Percentiles rank a stretch among this genome's conserved stretches.
Evolutionary conservation across 495 filamentous ascomycete species (phyloP).

Genomic region (Aspergillus indologenus): DNA sequence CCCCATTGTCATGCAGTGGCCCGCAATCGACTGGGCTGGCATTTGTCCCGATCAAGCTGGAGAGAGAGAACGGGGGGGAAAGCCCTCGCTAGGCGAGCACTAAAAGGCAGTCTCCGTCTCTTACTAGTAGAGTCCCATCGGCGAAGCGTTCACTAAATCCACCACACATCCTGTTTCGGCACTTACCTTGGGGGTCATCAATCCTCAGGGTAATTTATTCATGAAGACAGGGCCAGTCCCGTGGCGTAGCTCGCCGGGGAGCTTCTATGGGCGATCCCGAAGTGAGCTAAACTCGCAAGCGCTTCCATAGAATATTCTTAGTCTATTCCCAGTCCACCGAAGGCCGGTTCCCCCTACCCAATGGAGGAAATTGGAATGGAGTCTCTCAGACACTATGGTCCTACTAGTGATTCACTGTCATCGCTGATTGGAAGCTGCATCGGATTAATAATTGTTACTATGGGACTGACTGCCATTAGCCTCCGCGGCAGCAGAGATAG

Average conservation of each 20-base stretch:
- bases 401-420: not conserved
- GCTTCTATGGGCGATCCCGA: constrained; percentile 13
- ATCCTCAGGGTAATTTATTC: not conserved
- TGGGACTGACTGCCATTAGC: not conserved
- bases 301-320: constrained; percentile 24
- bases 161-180: constrained; percentile 2
- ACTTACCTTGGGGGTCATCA: not conserved
- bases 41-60: not conserved
- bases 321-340: constrained; percentile 10
- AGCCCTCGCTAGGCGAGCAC: not conserved
- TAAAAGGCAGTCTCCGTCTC: not conserved
- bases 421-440: not conserved
- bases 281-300: constrained; percentile 11
- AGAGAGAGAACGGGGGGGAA: not conserved
- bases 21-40: not conserved
- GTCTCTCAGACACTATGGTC: not conserved
- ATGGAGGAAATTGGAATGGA: constrained; percentile 14
- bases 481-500: not conserved
- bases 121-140: not conserved
- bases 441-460: constrained; percentile 1
- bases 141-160: not conserved
- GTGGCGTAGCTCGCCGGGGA: constrained; percentile 9
- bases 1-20: not conserved
- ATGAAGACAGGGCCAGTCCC: constrained; percentile 3
- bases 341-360: constrained; percentile 3